Conservation (phyloP, 2,329 filamentous ascomycete species). For the Penicillium decumbens region DNA sequence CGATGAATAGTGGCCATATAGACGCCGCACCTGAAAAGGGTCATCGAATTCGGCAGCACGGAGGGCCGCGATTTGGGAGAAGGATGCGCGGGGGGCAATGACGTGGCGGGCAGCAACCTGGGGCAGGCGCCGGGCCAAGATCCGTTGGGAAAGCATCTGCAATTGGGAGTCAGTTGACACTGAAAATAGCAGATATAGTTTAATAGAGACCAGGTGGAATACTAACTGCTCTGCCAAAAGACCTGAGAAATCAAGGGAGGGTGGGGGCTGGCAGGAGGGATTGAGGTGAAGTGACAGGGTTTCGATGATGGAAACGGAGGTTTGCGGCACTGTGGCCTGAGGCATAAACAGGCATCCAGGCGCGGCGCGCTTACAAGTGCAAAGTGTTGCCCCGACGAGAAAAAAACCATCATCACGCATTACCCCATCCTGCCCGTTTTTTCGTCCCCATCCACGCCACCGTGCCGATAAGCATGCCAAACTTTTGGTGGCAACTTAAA, state of each 20-base stretch:
- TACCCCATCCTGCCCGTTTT: constrained; percentile 30
- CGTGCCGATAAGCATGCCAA: constrained; percentile 45
- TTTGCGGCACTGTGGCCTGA: constrained; percentile 22
- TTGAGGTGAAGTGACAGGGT: constrained; percentile 19
- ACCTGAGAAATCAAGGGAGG: constrained; percentile 16
- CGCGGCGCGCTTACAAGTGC: constrained; percentile 31
- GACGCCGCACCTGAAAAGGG: constrained; percentile 40
- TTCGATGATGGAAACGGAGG: constrained; percentile 30
- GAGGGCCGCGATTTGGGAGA: constrained; percentile 40
- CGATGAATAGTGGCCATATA: not conserved
- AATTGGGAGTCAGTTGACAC: constrained; percentile 21
- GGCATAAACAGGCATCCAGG: constrained; percentile 14
- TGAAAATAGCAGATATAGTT: not conserved
- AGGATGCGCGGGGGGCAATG: constrained; percentile 38
- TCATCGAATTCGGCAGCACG: constrained; percentile 40
- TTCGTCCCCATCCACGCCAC: constrained; percentile 37
- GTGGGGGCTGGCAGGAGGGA: constrained; percentile 17
- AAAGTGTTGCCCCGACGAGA: constrained; percentile 33
- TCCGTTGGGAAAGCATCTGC: constrained; percentile 46
- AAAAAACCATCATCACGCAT: constrained; percentile 41
- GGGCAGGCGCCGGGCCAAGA: constrained; percentile 42
- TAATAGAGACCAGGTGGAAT: not conserved
- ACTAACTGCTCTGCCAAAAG: constrained; percentile 29
- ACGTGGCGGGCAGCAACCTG: constrained; percentile 37
- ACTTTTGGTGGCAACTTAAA: constrained; percentile 35